Base-by-base conservation (phyloP, 2,329 filamentous ascomycete species). In the Pseudophaeomoniella oleicola region DNA sequence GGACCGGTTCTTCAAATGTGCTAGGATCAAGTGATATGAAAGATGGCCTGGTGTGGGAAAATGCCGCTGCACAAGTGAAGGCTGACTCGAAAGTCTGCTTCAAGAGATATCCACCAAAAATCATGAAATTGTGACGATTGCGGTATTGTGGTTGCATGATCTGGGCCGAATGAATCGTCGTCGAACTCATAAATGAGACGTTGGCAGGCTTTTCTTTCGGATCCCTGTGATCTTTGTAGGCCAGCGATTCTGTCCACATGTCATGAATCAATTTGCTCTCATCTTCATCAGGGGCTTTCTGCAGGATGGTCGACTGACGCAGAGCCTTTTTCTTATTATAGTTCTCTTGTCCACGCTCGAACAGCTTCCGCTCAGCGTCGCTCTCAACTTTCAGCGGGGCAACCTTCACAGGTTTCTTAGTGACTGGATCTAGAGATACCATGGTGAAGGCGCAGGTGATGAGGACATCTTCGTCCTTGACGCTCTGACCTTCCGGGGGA, bases 111-210 rank as follows among this genome's bases (percentile, higher is more conserved):
- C 80, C 80, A 36, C 80, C 80, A 48, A 84, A 85, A 37, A 85
- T 81, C 78, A 83, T 82, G 54, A 80, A 81, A 48, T 80, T 75
- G 54, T 83, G 78, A 2, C 75, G 58, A 53, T 79, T 79, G 34
- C 76, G 69, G 52, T 76, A 71, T 53, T 81, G 77, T 0, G 80
- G 80, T 51, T 83, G 78, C 79, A 84, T 84, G 44, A 85, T 81
- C 46, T 69, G 71, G 9, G 79, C 76, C 2, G 76, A 75, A 47
- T 71, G 70, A 19, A 83, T 68, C 19, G 63, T 62, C 2, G 76
- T 74, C 44, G 70, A 67, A 42, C 73, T 64, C 68, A 84, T 82
- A 48, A 67, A 70, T 27, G 69, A 56, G 2, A 72, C 67, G 44
- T 78, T 76, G 19, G 60, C 48, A 4, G 75, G 75, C 47, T 72